Conservation (phyloP, 2,329 filamentous ascomycete genomes). For the Aspergillus sp. region DNA sequence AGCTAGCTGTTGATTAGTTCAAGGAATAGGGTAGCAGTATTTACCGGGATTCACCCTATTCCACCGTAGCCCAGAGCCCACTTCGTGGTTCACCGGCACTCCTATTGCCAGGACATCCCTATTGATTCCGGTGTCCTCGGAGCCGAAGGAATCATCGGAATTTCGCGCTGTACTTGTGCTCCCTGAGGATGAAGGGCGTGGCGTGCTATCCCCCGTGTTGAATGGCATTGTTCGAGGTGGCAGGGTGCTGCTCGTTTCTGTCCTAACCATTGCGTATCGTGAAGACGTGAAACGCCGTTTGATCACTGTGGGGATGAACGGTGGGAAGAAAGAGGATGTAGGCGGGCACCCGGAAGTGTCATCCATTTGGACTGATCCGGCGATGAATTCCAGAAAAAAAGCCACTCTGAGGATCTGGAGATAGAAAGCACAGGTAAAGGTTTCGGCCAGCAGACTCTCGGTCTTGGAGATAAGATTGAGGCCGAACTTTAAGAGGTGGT, state of each 20-base stretch:
- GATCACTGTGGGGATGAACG: slow-evolving; percentile 9
- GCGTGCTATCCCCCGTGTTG: slow-evolving; percentile 4
- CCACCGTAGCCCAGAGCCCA: slow-evolving; percentile 34
- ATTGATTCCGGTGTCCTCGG: slow-evolving; percentile 13
- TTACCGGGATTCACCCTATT: slow-evolving; percentile 37
- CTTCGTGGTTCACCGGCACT: slow-evolving; percentile 26
- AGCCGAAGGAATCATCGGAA: slow-evolving; percentile 12
- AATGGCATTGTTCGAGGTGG: not conserved
- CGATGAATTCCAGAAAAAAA: not conserved
- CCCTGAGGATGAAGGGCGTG: slow-evolving; percentile 14
- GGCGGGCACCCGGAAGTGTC: slow-evolving; percentile 2
- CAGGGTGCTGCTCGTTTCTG: not conserved
- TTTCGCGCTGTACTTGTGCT: slow-evolving; percentile 12
- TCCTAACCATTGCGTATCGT: not conserved
- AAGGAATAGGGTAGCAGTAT: too few species aligned
- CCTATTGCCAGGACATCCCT: slow-evolving; percentile 9
- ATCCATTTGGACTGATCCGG: not conserved
- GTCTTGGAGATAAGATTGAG: not conserved
- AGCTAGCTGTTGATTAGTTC: not conserved
- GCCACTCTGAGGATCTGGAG: not conserved
- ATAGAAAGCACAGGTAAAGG: not conserved
- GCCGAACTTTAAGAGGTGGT: not conserved
- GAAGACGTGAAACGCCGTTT: slow-evolving; percentile 4
- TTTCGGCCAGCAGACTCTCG: not conserved
- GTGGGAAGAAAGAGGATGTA: slow-evolving; percentile 8